A percentile compares a stretch with the other conserved stretches of the same genome.
Evolutionary conservation across 306 rosid genomes (phyloP).

Genomic region (Cajanus cajan): DNA sequence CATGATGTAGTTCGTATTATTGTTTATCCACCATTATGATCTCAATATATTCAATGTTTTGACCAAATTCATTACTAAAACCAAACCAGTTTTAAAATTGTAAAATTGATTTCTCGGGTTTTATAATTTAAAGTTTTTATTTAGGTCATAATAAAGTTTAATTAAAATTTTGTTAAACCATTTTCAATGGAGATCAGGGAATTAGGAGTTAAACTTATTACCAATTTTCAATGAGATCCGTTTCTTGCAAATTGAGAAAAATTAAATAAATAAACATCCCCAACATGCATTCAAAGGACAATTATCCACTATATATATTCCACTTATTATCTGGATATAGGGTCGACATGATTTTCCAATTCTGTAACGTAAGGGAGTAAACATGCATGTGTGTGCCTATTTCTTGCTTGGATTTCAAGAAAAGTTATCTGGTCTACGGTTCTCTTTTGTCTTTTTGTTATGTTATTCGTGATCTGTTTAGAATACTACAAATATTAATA

Average conservation of each 20-base stretch:
- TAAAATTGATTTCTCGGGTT: neutral
- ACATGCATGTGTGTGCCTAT: neutral
- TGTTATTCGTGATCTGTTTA: neutral
- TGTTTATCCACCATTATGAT: neutral
- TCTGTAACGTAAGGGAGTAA: neutral
- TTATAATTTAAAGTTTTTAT: neutral
- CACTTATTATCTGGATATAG: neutral
- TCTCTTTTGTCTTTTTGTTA: neutral
- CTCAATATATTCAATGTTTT: neutral
- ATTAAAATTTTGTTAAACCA: neutral
- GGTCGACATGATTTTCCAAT: neutral
- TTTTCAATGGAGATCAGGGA: neutral
- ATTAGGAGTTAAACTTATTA: neutral
- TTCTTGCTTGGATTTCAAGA: neutral
- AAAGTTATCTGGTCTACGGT: neutral
- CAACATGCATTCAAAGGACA: neutral
- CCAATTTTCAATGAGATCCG: neutral
- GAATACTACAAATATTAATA: neutral
- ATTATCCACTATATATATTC: neutral
- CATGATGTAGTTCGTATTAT: neutral
- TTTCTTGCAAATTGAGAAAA: neutral
- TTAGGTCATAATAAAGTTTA: neutral
- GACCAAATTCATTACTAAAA: neutral
- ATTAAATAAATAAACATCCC: neutral
- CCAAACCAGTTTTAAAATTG: neutral